Evolutionary conservation across 305 asterid species (phyloP).

Genomic region (Fraxinus xanthoxyloides): DNA sequence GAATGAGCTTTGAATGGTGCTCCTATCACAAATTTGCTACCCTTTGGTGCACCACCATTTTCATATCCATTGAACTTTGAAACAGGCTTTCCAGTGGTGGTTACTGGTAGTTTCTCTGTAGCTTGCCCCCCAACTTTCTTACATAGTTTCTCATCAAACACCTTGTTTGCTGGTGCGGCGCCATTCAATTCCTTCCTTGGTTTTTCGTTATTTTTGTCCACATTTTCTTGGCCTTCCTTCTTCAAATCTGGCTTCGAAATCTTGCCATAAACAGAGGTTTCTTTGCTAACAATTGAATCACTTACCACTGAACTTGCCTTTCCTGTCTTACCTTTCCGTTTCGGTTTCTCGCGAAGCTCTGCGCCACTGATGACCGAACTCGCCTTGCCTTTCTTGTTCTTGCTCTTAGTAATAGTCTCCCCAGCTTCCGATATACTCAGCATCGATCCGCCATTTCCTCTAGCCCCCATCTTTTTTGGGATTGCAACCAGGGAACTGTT

Average conservation of each 20-base stretch:
- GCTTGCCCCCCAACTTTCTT: slow-evolving; percentile 1
- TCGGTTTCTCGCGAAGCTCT: slow-evolving; percentile 46
- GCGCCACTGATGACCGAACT: slow-evolving; percentile 72
- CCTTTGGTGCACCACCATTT: slow-evolving; percentile 24
- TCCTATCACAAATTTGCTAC: slow-evolving; percentile 27
- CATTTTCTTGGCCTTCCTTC: not conserved
- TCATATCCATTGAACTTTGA: slow-evolving; percentile 27
- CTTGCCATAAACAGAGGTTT: slow-evolving; percentile 27
- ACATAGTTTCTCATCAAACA: slow-evolving; percentile 28
- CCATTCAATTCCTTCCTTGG: slow-evolving; percentile 8
- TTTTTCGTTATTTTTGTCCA: slow-evolving; percentile 6
- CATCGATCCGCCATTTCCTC: slow-evolving; percentile 39
- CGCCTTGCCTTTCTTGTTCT: slow-evolving; percentile 54
- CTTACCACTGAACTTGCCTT: slow-evolving; percentile 60
- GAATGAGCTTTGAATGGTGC: slow-evolving; percentile 40
- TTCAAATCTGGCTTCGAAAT: not conserved
- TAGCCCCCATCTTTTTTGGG: slow-evolving; percentile 25
- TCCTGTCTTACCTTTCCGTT: slow-evolving; percentile 33
- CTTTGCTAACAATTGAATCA: slow-evolving; percentile 59
- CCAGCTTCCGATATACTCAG: slow-evolving; percentile 47
- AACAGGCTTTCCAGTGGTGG: slow-evolving; percentile 30
- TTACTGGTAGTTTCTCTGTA: slow-evolving; percentile 21
- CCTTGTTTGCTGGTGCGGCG: slow-evolving; percentile 13
- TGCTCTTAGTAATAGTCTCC: slow-evolving; percentile 34
- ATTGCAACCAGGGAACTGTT: slow-evolving; percentile 41